phyloP scores from a whole-genome alignment of 163 green algal species.

The Chlorella variabilis region DNA sequence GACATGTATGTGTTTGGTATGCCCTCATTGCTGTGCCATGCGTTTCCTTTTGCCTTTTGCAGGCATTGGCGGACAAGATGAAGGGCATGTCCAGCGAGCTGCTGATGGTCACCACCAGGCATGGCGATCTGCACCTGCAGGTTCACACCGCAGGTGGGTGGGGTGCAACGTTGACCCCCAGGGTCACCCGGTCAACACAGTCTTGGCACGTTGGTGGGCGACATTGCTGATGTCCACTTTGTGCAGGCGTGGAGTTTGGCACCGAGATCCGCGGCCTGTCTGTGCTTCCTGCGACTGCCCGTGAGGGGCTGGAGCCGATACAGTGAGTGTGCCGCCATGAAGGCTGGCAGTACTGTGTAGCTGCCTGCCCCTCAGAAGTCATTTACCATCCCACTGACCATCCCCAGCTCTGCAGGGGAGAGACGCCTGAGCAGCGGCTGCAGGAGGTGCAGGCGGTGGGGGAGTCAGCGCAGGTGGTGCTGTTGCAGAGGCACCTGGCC shows the following conservation, averaged over 20 bases:
- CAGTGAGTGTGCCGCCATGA: conserved; percentile 23
- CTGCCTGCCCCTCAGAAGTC: background rate
- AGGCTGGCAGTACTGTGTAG: too few relatives aligned
- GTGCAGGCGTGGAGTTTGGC: conserved; percentile 45
- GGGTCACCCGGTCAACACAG: too few relatives aligned
- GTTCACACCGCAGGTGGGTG: conserved; percentile 40
- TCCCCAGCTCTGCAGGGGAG: conserved; percentile 21
- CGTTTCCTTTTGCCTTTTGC: too few relatives aligned
- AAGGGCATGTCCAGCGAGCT: conserved; percentile 63
- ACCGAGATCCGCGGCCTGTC: conserved; percentile 51
- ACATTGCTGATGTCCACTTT: too few relatives aligned
- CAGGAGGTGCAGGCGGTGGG: conserved; percentile 48
- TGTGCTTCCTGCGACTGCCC: conserved; percentile 36
- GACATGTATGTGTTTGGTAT: too few relatives aligned
- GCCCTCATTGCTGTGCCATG: too few relatives aligned
- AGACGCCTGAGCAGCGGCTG: conserved; percentile 62
- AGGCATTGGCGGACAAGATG: conserved; percentile 70
- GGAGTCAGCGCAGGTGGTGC: conserved; percentile 48
- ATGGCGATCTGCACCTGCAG: conserved; percentile 70
- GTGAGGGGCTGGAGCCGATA: conserved; percentile 7
- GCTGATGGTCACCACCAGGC: conserved; percentile 56
- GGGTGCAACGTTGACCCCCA: background rate
- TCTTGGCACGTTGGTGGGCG: too few relatives aligned
- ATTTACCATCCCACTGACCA: too few relatives aligned
- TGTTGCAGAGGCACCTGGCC: conserved; percentile 70